Evolutionary conservation across 148 eudicot species (phyloP).

Genomic region (Rhododendron ferrugineum): DNA sequence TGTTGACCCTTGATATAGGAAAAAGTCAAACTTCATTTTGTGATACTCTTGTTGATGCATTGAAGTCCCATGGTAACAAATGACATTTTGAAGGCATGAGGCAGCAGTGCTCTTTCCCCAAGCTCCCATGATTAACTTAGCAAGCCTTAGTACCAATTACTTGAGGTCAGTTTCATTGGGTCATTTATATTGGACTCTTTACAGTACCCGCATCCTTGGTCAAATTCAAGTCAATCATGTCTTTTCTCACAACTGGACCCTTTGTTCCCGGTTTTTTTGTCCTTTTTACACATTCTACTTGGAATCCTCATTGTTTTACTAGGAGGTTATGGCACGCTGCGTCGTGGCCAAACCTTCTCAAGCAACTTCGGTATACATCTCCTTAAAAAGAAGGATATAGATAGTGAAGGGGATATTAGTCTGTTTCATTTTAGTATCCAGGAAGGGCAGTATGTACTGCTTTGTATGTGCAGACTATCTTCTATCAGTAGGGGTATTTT

Average conservation of each 20-base stretch:
- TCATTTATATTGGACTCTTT: not conserved
- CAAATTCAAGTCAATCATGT: not conserved
- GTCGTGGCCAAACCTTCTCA: not conserved
- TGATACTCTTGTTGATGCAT: not conserved
- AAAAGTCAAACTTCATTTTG: not conserved
- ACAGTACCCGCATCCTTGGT: not conserved
- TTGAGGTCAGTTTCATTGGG: not conserved
- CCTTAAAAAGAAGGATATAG: not conserved
- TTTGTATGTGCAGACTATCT: not conserved
- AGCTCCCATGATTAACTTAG: not conserved
- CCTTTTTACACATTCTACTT: not conserved
- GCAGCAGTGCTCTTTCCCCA: not conserved
- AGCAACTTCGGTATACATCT: not conserved
- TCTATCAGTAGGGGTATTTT: not conserved
- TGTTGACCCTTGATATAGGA: not conserved
- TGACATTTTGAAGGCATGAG: not conserved
- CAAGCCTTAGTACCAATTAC: not conserved
- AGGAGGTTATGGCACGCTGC: not conserved
- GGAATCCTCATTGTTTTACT: not conserved
- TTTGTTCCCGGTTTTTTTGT: not conserved
- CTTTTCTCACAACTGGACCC: not conserved
- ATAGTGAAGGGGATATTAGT: not conserved
- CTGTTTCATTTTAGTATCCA: not conserved
- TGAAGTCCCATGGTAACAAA: not conserved
- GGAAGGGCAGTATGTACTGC: not conserved